These are phyloP conservation scores for Somion occarium DNA, from an alignment of 1,284 basidiomycete species.

Conservation along the genomic window DNA sequence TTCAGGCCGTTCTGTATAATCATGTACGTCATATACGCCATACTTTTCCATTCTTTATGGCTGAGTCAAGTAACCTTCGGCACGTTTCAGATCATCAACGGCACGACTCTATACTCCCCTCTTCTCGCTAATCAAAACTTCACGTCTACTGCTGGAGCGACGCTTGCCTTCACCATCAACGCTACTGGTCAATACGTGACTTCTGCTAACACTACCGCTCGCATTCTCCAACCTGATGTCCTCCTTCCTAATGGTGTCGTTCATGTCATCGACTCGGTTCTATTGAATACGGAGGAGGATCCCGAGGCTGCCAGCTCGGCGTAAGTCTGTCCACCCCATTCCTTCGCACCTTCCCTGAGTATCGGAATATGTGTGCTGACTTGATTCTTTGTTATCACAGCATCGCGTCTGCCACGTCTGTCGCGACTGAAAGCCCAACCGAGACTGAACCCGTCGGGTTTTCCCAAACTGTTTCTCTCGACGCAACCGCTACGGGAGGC, in stretches of 20 bases:
- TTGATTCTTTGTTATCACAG: background rate
- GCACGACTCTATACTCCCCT: slow-evolving; percentile 63
- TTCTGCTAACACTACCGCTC: slow-evolving; percentile 47
- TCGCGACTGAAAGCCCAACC: slow-evolving; percentile 15
- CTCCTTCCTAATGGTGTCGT: slow-evolving; percentile 70
- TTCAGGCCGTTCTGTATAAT: slow-evolving; percentile 50
- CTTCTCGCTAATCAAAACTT: slow-evolving; percentile 34
- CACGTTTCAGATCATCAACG: slow-evolving; percentile 56
- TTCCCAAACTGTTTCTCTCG: slow-evolving; percentile 4
- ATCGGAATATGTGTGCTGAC: background rate
- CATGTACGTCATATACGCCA: slow-evolving; percentile 41
- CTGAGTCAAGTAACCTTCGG: background rate
- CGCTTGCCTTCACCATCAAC: slow-evolving; percentile 51
- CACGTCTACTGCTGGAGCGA: slow-evolving; percentile 59
- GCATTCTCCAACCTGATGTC: slow-evolving; percentile 60
- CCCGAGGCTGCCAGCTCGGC: slow-evolving; percentile 51
- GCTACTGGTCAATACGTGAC: slow-evolving; percentile 58
- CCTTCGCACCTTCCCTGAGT: background rate
- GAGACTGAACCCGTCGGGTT: slow-evolving; percentile 20
- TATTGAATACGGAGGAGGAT: slow-evolving; percentile 50
- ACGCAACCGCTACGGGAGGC: background rate
- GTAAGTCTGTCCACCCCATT: slow-evolving; percentile 30
- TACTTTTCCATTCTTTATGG: background rate
- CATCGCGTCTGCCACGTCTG: slow-evolving; percentile 21
- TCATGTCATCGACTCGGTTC: slow-evolving; percentile 63